These are phyloP conservation scores for Xylaria multiplex DNA, from an alignment of 2,329 filamentous ascomycete species.

Conservation along the genomic window DNA sequence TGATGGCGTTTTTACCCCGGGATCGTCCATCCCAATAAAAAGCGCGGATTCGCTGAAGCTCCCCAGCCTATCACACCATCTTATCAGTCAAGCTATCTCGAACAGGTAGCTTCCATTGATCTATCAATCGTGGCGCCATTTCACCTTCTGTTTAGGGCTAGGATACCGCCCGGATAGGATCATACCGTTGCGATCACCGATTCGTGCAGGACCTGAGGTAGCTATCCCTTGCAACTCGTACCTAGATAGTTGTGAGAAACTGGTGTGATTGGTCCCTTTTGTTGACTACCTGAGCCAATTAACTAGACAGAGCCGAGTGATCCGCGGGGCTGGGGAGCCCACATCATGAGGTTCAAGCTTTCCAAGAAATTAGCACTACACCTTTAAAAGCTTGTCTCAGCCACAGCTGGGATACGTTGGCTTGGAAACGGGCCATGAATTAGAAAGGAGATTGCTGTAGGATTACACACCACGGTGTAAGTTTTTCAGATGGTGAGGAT, in stretches of 20 bases:
- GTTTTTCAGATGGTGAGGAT: not conserved
- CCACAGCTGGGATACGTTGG: not conserved
- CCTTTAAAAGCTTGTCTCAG: conserved; percentile 30
- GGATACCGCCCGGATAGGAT: conserved; percentile 8
- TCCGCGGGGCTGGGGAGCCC: conserved; percentile 22
- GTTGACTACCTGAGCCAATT: conserved; percentile 9
- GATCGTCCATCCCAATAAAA: conserved; percentile 10
- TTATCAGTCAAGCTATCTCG: conserved; percentile 1
- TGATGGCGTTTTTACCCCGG: conserved; percentile 1
- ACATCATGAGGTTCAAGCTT: conserved; percentile 27
- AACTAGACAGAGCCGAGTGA: conserved; percentile 6
- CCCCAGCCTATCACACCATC: conserved; percentile 13
- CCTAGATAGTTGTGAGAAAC: not conserved
- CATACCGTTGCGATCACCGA: conserved; percentile 6
- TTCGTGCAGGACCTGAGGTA: conserved; percentile 1
- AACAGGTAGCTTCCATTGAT: not conserved
- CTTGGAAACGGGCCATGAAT: not conserved
- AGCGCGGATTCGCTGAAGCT: conserved; percentile 12
- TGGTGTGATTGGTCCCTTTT: conserved; percentile 1
- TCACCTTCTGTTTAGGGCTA: conserved; percentile 36
- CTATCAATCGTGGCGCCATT: conserved; percentile 28
- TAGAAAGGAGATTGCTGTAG: not conserved
- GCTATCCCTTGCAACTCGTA: conserved; percentile 5
- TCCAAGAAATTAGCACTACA: conserved; percentile 28
- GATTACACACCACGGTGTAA: not conserved